A percentile compares a stretch with the other conserved stretches of the same genome.
phyloP scores from a whole-genome alignment of 2,329 filamentous ascomycete species.

The Scytalidium sp. region DNA sequence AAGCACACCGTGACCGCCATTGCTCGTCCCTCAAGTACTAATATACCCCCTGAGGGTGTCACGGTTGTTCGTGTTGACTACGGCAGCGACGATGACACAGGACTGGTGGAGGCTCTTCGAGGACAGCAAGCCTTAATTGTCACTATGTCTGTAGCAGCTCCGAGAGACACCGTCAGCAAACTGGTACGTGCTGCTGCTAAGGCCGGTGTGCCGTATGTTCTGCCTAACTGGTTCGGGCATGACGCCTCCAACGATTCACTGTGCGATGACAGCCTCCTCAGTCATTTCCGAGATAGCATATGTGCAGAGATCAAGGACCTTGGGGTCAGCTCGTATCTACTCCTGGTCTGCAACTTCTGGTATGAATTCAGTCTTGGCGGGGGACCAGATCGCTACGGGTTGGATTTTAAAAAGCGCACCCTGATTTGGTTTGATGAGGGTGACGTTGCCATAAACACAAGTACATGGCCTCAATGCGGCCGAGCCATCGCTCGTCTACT shows the following conservation, averaged over 20 bases:
- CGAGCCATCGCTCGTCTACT: slow-evolving; percentile 49
- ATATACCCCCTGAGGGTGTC: slow-evolving; percentile 35
- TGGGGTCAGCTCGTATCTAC: slow-evolving; percentile 32
- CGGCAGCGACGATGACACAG: slow-evolving; percentile 34
- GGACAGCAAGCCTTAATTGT: slow-evolving; percentile 56
- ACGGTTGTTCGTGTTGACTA: slow-evolving; percentile 41
- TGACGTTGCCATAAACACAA: slow-evolving; percentile 38
- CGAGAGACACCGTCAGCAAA: slow-evolving; percentile 41
- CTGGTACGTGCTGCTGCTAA: slow-evolving; percentile 51
- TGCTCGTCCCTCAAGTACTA: slow-evolving; percentile 40
- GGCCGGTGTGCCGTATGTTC: slow-evolving; percentile 50
- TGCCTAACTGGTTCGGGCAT: slow-evolving; percentile 48
- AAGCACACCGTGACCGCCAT: slow-evolving; percentile 48
- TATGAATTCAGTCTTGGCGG: slow-evolving; percentile 48
- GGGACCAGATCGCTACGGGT: slow-evolving; percentile 37
- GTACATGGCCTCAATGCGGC: slow-evolving; percentile 50
- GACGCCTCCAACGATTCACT: slow-evolving; percentile 9
- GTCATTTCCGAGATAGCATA: slow-evolving; percentile 18
- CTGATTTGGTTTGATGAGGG: slow-evolving; percentile 52
- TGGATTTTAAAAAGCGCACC: slow-evolving; percentile 42
- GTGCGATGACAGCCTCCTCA: slow-evolving; percentile 24
- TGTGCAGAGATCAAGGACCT: slow-evolving; percentile 33
- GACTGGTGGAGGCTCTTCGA: slow-evolving; percentile 45
- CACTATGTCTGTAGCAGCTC: slow-evolving; percentile 41
- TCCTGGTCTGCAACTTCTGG: slow-evolving; percentile 47